Evolutionary conservation across 768 basidiomycete species (phyloP), one percentile per base, ranked within the genome.

Genomic region (Xerocomus brunneocitrinus): DNA sequence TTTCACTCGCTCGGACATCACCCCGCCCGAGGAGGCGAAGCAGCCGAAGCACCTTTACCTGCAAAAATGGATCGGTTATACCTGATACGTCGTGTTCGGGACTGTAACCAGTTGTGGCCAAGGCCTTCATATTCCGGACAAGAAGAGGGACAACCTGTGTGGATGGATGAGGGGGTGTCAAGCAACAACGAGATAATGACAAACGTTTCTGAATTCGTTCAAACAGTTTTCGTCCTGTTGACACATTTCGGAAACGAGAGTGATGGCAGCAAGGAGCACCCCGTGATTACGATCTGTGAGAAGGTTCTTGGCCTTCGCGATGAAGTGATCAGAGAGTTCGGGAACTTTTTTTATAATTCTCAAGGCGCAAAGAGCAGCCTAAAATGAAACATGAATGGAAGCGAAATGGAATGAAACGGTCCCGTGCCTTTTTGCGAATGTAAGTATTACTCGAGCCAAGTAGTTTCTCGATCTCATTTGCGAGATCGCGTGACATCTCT

Each of bases 41-140:
- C 36, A 99, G 74, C 10, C 94, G 85, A 24, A 99, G 76, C 39
- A 95, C 84, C 71, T 98, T 99, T 61, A 95, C 85, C 69, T 95
- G 93, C 7, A 95, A 75, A 77, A 95, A 95, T 7, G 93, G 93
- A 70, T 95, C 94, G 14, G 97, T 98, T 70, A 99, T 97, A 35
- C 97, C 97, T n/a, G 93, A 92, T 9, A 99, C 97, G 61, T 99
- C 97, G 64, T 98, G 97, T 68, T 98, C 97, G 24, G 97, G 95
- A 62, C 92, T 95, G 71, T 97, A 98, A 8, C 95, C 95, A 4
- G 95, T 97, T 0, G 95, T 94, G 39, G 91, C 91, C 54, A 98
- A 75, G 1, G 92, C 89, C 68, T 98, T 98, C 59, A 99, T 79
- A 63, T 97, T 93, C 58, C 93, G 87, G 49, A 98, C 95, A 25